A percentile compares a stretch with the other conserved stretches of the same genome.
phyloP scores from a whole-genome alignment of 2,329 filamentous ascomycete species.

The Dichotomopilus funicola region DNA sequence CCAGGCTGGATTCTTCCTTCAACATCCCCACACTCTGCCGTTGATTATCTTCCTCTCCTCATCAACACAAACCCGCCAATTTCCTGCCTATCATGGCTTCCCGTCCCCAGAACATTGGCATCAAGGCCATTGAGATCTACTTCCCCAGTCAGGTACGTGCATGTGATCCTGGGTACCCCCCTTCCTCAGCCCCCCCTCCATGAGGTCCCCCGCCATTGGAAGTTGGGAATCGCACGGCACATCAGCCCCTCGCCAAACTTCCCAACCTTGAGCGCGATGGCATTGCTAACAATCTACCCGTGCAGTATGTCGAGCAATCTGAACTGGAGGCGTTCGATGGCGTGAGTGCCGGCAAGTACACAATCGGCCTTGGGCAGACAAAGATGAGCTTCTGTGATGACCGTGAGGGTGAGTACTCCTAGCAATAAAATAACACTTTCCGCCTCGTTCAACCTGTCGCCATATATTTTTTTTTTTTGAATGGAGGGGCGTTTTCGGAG shows the following conservation, averaged over 20 bases:
- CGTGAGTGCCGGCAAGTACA: conserved; percentile 77
- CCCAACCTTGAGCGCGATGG: not conserved
- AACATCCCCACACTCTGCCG: not conserved
- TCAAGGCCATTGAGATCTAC: conserved; percentile 89
- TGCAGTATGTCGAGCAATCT: conserved; percentile 73
- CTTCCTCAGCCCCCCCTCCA: not conserved
- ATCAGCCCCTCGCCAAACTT: too few species aligned
- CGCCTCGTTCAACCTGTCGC: not conserved
- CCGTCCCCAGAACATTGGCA: conserved; percentile 81
- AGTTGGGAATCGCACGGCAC: too few species aligned
- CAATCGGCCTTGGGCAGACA: conserved; percentile 83
- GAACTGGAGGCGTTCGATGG: conserved; percentile 63
- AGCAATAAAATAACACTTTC: too few species aligned
- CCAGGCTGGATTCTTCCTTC: conserved; percentile 5
- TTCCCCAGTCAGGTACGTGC: conserved; percentile 72
- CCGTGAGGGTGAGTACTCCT: conserved; percentile 60
- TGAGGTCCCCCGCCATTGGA: too few species aligned
- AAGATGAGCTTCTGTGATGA: conserved; percentile 92
- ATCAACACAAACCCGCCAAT: conserved; percentile 12
- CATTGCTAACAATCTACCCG: conserved; percentile 21
- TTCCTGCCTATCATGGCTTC: conserved; percentile 21
- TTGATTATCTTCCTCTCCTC: not conserved
- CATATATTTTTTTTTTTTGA: conserved; percentile 1
- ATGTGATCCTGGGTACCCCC: not conserved
- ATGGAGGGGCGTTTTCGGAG: not conserved